Evolutionary conservation across 1,284 basidiomycete genomes (phyloP), one percentile per base, ranked within the genome.

Genomic region (Ganoderma multipileum): DNA sequence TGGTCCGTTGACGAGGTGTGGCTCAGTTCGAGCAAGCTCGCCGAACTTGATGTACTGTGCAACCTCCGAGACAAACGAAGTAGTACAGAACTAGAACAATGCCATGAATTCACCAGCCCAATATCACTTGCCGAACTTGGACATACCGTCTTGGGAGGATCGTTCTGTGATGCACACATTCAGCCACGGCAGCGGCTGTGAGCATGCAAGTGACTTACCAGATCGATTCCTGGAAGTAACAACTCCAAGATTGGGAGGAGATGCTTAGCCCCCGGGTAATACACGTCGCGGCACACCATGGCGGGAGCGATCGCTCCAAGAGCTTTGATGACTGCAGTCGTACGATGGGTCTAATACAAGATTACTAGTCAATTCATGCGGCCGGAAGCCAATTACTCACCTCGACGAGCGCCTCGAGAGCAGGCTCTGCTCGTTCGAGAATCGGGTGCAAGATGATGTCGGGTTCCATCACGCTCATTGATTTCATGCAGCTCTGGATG

Each of bases 371-470:
- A 28, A 33, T 20, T 3, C 20, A 12, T 39, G 38, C 4, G 9
- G 8, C 2, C 20, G n/a, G 9, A 36, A 20, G 30, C 8, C 12
- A 16, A 26, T 20, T 20, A 42, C 63, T 23, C 71, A 91, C 91
- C 86, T 97, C 95, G 23, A 91, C 89, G n/a, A 96, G 81, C 6
- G 93, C 91, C 80, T 97, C 95, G 26, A 98, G 82, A 1, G 95
- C 94, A 4, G 94, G 93, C 18, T 93, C 91, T 6, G 95, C 93
- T 58, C 96, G 86, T 78, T 98, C 95, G 67, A 98, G 82, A 52
- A 98, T 87, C 0, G 95, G 91, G 50, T 94, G 91, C 66, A 98
- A 83, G 74, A 98, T 91, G 52, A 98, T 84, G 76, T 95, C 94
- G 0, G 96, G 96, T 74, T 97, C 95, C 83, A 98, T 91, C 59